These are phyloP conservation scores for Saturnispora gosingensis DNA, from an alignment of 805 yeast species.

Conservation along the genomic window DNA sequence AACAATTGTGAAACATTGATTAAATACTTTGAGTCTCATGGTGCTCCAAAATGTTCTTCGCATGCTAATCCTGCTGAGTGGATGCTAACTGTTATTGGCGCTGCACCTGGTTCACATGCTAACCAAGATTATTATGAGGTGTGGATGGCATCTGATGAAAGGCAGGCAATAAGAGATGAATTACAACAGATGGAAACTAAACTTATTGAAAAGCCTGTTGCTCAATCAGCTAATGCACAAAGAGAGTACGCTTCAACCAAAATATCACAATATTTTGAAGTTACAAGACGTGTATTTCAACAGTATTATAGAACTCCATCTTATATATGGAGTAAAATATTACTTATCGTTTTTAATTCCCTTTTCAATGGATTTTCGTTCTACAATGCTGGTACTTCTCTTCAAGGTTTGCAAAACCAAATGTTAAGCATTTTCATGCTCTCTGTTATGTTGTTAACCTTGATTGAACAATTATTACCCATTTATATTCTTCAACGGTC, in stretches of 20 bases:
- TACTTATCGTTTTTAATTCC: conserved; percentile 43
- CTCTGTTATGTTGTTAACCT: conserved; percentile 43
- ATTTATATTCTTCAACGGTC: conserved; percentile 52
- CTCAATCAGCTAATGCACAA: conserved; percentile 25
- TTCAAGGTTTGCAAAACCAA: conserved; percentile 72
- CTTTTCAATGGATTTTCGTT: conserved; percentile 63
- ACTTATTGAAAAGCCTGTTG: conserved; percentile 31
- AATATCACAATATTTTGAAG: conserved; percentile 33
- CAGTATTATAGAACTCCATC: conserved; percentile 61
- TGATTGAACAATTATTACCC: conserved; percentile 57
- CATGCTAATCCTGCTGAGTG: conserved; percentile 81
- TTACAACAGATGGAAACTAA: conserved; percentile 57
- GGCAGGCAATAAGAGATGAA: conserved; percentile 47
- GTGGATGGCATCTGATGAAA: conserved; percentile 66
- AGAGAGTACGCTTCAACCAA: conserved; percentile 39
- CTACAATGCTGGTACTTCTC: conserved; percentile 51
- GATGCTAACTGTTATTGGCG: conserved; percentile 83
- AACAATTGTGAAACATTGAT: conserved; percentile 45
- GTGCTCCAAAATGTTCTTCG: conserved; percentile 57
- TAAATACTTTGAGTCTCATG: conserved; percentile 55
- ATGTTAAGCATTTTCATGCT: conserved; percentile 72
- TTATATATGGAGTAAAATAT: conserved; percentile 48
- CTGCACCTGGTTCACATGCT: conserved; percentile 73
- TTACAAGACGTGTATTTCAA: conserved; percentile 42
- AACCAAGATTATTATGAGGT: conserved; percentile 65